phyloP scores from a whole-genome alignment of 1,284 basidiomycete species.

The Moesziomyces parantarcticus region DNA sequence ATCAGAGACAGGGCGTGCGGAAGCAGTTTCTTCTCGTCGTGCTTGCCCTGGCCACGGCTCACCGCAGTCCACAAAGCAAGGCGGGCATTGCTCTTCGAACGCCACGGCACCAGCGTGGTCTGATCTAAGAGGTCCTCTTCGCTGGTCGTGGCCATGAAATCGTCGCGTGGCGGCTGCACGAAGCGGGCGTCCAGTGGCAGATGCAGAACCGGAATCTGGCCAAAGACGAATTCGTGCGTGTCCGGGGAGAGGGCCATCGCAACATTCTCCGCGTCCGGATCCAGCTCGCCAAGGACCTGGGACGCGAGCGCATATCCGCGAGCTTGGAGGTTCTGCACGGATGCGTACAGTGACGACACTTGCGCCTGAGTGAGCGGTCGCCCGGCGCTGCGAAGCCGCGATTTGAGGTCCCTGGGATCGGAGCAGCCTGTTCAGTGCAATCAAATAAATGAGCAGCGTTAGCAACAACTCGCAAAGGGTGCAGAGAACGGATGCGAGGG shows the following conservation, averaged over 20 bases:
- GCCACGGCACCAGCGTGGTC: constrained; percentile 12
- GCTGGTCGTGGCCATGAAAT: constrained; percentile 16
- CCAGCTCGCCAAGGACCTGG: constrained; percentile 39
- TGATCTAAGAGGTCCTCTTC: constrained; percentile 2
- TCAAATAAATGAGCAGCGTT: neutral
- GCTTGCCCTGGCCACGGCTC: constrained; percentile 2
- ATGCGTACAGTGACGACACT: constrained; percentile 10
- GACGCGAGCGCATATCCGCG: constrained; percentile 4
- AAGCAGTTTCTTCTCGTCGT: neutral
- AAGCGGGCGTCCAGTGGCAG: constrained; percentile 3
- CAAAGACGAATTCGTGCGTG: constrained; percentile 3
- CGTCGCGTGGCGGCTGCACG: neutral
- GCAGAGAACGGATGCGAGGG: neutral
- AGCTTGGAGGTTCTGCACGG: constrained; percentile 5
- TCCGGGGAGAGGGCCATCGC: constrained; percentile 3
- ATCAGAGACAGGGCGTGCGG: constrained; percentile 13
- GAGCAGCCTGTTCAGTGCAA: constrained; percentile 10
- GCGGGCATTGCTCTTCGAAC: constrained; percentile 5
- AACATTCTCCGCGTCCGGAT: constrained; percentile 30
- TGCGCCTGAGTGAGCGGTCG: constrained; percentile 17
- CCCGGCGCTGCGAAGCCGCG: constrained; percentile 7
- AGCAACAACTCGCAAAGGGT: constrained; percentile 1
- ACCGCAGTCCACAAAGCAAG: constrained; percentile 30
- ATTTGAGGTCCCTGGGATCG: constrained; percentile 13
- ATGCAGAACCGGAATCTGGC: constrained; percentile 29